These are phyloP conservation scores for Tieghemiomyces parasiticus DNA, from an alignment of 192 early-diverging fungal genomes.

Conservation along the genomic window DNA sequence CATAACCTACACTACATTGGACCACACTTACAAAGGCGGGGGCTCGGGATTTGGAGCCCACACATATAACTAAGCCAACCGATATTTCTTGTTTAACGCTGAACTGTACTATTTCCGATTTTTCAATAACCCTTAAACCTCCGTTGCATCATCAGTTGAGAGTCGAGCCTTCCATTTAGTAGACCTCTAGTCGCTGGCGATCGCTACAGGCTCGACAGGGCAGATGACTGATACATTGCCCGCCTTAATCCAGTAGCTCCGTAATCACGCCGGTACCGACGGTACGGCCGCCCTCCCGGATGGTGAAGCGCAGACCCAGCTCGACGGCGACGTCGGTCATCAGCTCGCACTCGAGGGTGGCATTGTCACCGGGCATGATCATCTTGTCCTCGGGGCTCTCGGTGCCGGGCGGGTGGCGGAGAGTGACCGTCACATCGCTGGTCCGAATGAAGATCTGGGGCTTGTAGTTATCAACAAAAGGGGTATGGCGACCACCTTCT, in stretches of 20 bases:
- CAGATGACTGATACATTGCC: no score
- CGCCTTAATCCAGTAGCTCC: slow-evolving; percentile 58
- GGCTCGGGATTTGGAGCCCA: no score
- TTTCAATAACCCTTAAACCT: no score
- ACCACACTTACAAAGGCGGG: no score
- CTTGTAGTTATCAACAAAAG: slow-evolving; percentile 93
- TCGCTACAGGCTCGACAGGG: no score
- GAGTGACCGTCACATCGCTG: slow-evolving; percentile 82
- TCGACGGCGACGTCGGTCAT: slow-evolving; percentile 73
- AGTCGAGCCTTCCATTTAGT: no score
- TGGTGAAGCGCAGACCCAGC: slow-evolving; percentile 89
- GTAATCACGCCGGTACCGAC: slow-evolving; percentile 89
- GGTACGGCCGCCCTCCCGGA: slow-evolving; percentile 94
- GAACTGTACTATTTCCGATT: no score
- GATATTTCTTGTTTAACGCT: no score
- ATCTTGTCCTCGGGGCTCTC: slow-evolving; percentile 87
- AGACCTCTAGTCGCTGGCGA: no score
- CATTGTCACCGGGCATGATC: slow-evolving; percentile 97
- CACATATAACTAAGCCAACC: no score
- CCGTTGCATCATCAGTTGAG: no score
- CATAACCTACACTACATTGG: no score
- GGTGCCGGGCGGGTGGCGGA: slow-evolving; percentile 57
- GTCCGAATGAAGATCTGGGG: slow-evolving; percentile 93
- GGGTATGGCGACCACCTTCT: slow-evolving; percentile 96
- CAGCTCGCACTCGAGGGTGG: slow-evolving; percentile 77